Conservation (phyloP, 345 rosid genomes). For the Psidium guajava region DNA sequence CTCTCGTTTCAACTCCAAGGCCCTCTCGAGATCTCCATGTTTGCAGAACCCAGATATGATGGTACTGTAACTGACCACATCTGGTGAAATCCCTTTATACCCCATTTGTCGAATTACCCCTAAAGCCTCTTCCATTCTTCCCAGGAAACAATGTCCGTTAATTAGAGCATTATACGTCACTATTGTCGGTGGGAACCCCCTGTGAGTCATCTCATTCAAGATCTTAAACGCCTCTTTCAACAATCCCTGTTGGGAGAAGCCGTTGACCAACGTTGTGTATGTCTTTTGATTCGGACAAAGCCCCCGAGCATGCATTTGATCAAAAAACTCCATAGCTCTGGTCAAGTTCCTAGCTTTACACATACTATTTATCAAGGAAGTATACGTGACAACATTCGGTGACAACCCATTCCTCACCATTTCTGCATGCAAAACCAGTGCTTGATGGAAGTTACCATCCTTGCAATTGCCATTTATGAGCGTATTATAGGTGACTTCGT, state of each 20-base stretch:
- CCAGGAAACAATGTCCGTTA: conserved; percentile 60
- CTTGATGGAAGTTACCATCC: conserved; percentile 73
- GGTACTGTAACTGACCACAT: conserved; percentile 79
- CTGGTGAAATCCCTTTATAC: conserved; percentile 49
- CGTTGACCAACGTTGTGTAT: conserved; percentile 71
- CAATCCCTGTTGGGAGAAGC: conserved; percentile 62
- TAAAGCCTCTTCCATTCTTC: conserved; percentile 56
- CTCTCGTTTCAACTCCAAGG: conserved; percentile 44
- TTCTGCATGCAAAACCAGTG: conserved; percentile 60
- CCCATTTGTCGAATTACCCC: conserved; percentile 43
- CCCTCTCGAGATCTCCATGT: conserved; percentile 44
- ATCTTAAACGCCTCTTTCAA: conserved; percentile 52
- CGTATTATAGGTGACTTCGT: conserved; percentile 76
- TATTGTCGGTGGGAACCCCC: conserved; percentile 64
- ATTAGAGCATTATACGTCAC: conserved; percentile 77
- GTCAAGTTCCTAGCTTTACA: conserved; percentile 76
- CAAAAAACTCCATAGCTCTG: conserved; percentile 68
- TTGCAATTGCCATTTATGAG: conserved; percentile 77
- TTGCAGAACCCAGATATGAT: conserved; percentile 64
- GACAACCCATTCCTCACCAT: conserved; percentile 71
- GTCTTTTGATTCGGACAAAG: conserved; percentile 70
- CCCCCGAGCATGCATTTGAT: conserved; percentile 78
- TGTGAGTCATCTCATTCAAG: conserved; percentile 45
- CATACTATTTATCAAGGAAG: conserved; percentile 73
- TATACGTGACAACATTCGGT: conserved; percentile 76